Conservation (phyloP, 148 eudicot species). For the Selenicereus undatus region DNA sequence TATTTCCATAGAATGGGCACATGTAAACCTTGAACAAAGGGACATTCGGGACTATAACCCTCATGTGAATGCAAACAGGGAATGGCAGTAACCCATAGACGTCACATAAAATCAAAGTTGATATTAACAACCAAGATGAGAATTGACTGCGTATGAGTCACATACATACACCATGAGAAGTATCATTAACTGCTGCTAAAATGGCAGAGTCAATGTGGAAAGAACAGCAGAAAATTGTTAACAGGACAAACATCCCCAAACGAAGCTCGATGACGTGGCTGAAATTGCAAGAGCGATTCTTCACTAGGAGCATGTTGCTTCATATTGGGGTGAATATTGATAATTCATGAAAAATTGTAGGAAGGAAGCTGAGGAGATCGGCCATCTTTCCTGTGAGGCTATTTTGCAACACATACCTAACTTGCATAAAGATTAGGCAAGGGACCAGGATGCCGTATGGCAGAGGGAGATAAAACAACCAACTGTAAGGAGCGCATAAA, state of each 20-base stretch:
- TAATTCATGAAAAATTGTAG: background rate
- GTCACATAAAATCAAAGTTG: background rate
- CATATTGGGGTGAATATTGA: background rate
- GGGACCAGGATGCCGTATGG: background rate
- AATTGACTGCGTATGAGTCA: background rate
- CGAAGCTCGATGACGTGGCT: too few species aligned
- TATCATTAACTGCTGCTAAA: too few species aligned
- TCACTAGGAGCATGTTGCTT: background rate
- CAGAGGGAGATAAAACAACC: background rate
- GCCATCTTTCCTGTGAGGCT: background rate
- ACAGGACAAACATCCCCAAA: too few species aligned
- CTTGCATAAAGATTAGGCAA: background rate
- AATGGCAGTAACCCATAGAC: background rate
- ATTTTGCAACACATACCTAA: background rate
- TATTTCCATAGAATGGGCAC: too few species aligned
- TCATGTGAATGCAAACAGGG: background rate
- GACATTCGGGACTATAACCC: background rate
- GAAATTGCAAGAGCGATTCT: too few species aligned
- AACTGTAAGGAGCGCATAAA: background rate
- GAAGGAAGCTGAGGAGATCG: background rate
- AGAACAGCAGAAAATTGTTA: too few species aligned
- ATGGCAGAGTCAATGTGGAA: too few species aligned
- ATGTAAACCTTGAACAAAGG: too few species aligned
- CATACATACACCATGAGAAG: background rate
- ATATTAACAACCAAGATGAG: background rate